Conservation (phyloP, 129 eudicot genomes). For the Flaveria ramosissima region DNA sequence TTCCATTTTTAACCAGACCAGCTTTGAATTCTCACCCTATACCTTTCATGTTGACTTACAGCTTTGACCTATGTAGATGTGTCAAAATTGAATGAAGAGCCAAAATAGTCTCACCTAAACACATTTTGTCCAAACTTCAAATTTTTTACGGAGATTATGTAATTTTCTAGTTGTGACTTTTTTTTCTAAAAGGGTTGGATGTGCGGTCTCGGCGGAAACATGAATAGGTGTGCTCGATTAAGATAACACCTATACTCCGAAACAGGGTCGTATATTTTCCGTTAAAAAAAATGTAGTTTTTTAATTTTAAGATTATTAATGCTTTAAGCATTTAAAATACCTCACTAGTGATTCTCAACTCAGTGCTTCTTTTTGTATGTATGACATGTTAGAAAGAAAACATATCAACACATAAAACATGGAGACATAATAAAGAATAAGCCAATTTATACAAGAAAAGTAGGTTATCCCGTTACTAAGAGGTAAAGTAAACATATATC, state of each 20-base stretch:
- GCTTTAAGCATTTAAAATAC: not conserved
- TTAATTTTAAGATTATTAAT: not conserved
- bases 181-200: no score
- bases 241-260: no score
- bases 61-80: not conserved
- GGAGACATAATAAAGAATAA: not conserved
- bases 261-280: no score
- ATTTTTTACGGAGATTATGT: not conserved
- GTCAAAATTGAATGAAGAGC: not conserved
- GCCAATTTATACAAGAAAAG: not conserved
- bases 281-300: not conserved
- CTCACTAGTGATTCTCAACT: not conserved
- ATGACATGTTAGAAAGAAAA: not conserved
- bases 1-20: conserved; percentile 30
- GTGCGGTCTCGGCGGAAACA: no score
- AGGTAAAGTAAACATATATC: no score
- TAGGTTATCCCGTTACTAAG: no score
- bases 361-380: not conserved
- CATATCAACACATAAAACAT: not conserved
- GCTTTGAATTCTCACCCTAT: conserved; percentile 14
- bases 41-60: not conserved
- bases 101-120: not conserved
- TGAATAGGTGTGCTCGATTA: no score
- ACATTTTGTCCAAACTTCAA: not conserved
- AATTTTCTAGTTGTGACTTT: no score